Evolutionary conservation across 1,284 basidiomycete genomes (phyloP), one percentile per base, ranked within the genome.

Genomic region (Ustilago hordei): DNA sequence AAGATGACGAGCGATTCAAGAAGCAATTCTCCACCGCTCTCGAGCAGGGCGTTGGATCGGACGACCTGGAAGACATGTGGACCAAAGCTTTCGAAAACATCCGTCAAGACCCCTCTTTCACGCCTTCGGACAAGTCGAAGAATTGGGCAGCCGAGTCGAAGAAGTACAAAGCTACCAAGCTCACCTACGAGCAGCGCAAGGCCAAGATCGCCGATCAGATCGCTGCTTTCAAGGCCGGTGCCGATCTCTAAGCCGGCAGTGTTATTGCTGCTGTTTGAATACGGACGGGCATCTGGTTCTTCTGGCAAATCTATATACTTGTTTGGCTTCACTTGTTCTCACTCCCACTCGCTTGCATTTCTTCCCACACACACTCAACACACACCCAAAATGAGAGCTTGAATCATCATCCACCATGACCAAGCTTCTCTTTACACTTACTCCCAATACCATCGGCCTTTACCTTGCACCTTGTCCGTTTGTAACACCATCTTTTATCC

Each of bases 1-100:
- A 99, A 89, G 97, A 99, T 87, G 97, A 98, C 86, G 96, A 98
- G 89, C 91, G 95, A 38, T 98, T 98, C 91, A 98, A 98, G 91
- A 98, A 96, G 90, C 96, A 98, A 87, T 98, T 98, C 89, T 86
- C 96, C 13, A 91, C 91, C 43, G 98, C 98, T 89, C 94, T 99
- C 78, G 95, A 93, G 55, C 95, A 97, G 87, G 97, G 93, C 81
- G 88, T 99, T 81, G 94, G 94, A 73, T 96, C 95, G 3, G 97
- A 96, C 81, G 96, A 99, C 86, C 95, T 99, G 4, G 95, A 99
- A 88, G 97, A 98, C 87, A 92, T 99, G 81, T 98, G 93, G 90
- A 91, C 91, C 64, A 92, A 91, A 82, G 95, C 94, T 2, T 87
- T 87, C 81, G 84, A 84, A 66, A 93, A 94, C 75, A 99, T 99